Evolutionary conservation across 345 rosid genomes (phyloP).

Genomic region (Gossypium rotundifolium): DNA sequence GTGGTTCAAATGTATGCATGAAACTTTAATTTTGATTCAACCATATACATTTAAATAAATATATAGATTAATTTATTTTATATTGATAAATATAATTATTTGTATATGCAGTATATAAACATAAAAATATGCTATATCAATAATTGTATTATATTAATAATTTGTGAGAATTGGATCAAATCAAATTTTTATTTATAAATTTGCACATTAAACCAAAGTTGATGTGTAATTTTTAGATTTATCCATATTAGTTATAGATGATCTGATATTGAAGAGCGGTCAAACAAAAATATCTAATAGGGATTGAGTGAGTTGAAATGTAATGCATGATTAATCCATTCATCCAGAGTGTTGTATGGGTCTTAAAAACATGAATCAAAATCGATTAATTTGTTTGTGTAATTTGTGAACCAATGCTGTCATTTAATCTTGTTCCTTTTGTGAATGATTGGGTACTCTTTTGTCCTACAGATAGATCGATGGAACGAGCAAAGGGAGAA

Average conservation of each 20-base stretch:
- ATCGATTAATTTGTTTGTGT: neutral
- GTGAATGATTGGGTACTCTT: neutral
- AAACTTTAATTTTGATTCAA: too few relatives aligned
- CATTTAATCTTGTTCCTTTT: neutral
- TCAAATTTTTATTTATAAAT: too few relatives aligned
- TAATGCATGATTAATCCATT: neutral
- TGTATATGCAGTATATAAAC: too few relatives aligned
- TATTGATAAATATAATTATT: too few relatives aligned
- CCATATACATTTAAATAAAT: too few relatives aligned
- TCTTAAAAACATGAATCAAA: neutral
- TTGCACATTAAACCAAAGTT: too few relatives aligned
- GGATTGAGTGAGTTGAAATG: neutral
- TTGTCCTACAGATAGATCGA: slow-evolving; percentile 52
- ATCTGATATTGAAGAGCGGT: neutral
- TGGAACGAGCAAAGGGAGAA: slow-evolving; percentile 99
- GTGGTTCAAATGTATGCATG: too few relatives aligned
- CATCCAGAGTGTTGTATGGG: neutral
- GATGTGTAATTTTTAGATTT: too few relatives aligned
- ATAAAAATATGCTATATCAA: too few relatives aligned
- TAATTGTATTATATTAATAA: too few relatives aligned
- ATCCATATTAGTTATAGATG: neutral
- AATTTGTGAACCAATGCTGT: neutral
- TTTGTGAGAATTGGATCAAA: too few relatives aligned
- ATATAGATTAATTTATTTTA: too few relatives aligned
- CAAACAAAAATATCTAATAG: neutral